phyloP scores from a whole-genome alignment of 345 rosid genomes.

The Salix caprea region DNA sequence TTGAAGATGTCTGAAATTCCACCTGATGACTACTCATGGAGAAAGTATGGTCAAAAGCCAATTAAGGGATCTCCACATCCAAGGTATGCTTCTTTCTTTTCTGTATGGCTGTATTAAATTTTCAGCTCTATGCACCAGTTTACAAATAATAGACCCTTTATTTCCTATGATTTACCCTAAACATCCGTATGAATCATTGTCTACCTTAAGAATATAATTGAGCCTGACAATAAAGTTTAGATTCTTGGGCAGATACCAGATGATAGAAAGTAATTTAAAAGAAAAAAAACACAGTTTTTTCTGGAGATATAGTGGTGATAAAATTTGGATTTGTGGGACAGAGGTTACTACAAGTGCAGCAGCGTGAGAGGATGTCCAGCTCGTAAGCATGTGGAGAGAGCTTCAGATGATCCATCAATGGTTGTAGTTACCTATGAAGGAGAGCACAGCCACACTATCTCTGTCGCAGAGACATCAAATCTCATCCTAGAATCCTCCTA shows the following conservation, averaged over 20 bases:
- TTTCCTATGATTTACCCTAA: neutral
- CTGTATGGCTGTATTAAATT: neutral
- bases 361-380: slow-evolving; percentile 30
- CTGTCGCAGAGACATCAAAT: slow-evolving; percentile 55
- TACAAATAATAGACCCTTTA: neutral
- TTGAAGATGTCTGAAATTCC: slow-evolving; percentile 31
- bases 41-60: slow-evolving; percentile 31
- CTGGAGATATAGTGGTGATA: neutral
- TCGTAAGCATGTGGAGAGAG: slow-evolving; percentile 27
- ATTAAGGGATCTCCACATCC: slow-evolving; percentile 34
- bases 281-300: neutral
- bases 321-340: neutral
- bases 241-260: neutral
- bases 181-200: neutral
- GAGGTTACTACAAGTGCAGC: slow-evolving; percentile 32
- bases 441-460: slow-evolving; percentile 33
- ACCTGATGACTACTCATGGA: slow-evolving; percentile 32
- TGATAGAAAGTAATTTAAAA: neutral
- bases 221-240: neutral
- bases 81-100: neutral
- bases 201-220: neutral
- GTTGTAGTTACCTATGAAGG: slow-evolving; percentile 28
- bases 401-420: slow-evolving; percentile 25
- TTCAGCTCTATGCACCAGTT: neutral
- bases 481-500: slow-evolving; percentile 85